Conservation (phyloP, 257 asterid species). For the Paraleonurus japonicus region DNA sequence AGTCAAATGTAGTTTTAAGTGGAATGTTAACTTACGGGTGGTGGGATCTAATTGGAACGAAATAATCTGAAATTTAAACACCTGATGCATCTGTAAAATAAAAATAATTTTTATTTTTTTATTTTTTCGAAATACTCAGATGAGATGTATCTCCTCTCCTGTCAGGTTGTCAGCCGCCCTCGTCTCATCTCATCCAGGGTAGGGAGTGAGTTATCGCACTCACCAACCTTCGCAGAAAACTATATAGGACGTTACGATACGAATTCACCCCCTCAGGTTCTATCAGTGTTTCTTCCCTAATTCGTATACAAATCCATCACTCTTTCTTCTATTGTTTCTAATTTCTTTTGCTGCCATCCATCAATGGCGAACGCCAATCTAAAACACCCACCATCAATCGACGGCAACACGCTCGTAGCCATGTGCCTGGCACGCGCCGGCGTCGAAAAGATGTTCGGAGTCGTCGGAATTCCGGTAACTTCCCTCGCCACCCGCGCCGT, state of each 20-base stretch:
- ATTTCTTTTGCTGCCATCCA: neutral
- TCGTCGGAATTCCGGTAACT: constrained; percentile 88
- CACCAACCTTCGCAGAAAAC: neutral
- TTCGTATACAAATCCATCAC: neutral
- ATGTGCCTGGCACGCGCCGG: constrained; percentile 75
- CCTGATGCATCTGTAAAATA: too few relatives aligned
- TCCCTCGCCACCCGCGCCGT: constrained; percentile 78
- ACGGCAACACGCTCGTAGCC: constrained; percentile 70
- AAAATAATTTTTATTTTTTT: too few relatives aligned
- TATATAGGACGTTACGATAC: neutral
- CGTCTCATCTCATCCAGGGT: too few relatives aligned
- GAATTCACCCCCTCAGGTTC: neutral
- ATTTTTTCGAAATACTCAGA: too few relatives aligned
- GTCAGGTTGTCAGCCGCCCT: too few relatives aligned
- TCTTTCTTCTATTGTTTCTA: neutral
- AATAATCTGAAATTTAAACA: too few relatives aligned
- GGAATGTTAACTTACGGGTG: too few relatives aligned
- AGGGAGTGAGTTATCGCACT: too few relatives aligned
- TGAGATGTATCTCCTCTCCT: too few relatives aligned
- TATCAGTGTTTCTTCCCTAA: neutral
- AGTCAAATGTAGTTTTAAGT: too few relatives aligned
- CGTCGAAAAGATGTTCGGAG: constrained; percentile 76
- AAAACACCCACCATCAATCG: constrained; percentile 30
- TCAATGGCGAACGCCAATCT: constrained; percentile 47
- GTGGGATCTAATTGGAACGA: too few relatives aligned